Conservation (phyloP, 139 green algal species). For the Chlamydomonas sp. region DNA sequence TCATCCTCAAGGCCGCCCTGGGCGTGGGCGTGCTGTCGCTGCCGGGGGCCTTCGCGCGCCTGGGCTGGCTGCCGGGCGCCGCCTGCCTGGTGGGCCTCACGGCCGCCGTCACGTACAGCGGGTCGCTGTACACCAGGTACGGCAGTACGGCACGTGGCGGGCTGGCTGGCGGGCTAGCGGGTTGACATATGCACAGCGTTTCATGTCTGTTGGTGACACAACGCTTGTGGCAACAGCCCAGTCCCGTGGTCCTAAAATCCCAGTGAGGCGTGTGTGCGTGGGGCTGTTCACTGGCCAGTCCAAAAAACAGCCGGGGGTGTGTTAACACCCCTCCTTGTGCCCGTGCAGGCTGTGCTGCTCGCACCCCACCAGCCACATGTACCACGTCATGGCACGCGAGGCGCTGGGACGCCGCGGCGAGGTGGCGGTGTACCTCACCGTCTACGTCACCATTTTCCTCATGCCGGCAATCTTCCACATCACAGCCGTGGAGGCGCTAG, state of each 20-base stretch:
- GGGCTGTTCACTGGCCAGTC: not conserved
- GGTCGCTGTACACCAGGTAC: conserved; percentile 31
- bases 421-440: conserved; percentile 3
- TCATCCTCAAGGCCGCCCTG: conserved; percentile 29
- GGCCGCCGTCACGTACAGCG: not conserved
- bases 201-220: no score
- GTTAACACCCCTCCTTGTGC: not conserved
- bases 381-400: not conserved
- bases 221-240: no score
- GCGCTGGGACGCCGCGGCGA: conserved; percentile 2
- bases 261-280: not conserved
- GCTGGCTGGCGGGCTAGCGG: no score
- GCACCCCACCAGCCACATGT: no score
- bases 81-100: not conserved
- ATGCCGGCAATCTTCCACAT: conserved; percentile 37
- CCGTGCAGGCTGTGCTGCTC: not conserved
- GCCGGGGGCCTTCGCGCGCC: conserved; percentile 14
- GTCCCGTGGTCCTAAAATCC: no score
- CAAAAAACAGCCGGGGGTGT: not conserved
- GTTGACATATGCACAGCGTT: no score
- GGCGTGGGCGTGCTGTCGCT: conserved; percentile 33
- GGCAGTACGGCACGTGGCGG: not conserved
- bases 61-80: conserved; percentile 20
- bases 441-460: conserved; percentile 33
- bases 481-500: conserved; percentile 38